Base-by-base conservation (phyloP, 805 yeast species). In the Ogataea ganodermae region DNA sequence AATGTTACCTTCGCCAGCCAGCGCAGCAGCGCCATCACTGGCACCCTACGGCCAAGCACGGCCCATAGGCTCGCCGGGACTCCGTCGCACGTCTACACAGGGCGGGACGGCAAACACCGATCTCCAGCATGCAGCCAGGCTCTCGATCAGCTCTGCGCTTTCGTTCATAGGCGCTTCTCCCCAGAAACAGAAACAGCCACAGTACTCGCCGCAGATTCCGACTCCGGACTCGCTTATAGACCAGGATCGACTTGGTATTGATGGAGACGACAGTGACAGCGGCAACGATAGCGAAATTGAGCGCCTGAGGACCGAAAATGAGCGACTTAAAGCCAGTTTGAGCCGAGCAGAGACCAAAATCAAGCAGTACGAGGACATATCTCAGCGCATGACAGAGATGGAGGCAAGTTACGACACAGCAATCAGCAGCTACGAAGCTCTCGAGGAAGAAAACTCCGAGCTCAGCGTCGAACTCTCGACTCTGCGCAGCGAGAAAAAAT, bases 111-210 rank as follows among this genome's bases (percentile, higher is more conserved):
- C 43, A 10, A 35, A 18, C 16, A 23, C 46, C 4, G 49, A 48
- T 13, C 37, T 22, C n/a, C 38, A 47, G 12, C 51, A 42, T 20
- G 40, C 56, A 12, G 59, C 59, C 10, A 49, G 65, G 26, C 9
- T 57, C 4, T 61, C 68, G 1, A 49, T 63, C 4, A 58, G 49
- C 32, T 56, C 64, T 2, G 57, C 64, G 1, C 46, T 63, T 4
- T 56, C 61, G 3, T 59, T 53, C 35, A 38, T 58, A 4, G 51
- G 54, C 6, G 46, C 50, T 8, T 52, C 58, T n/a, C 57, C 60
- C 4, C 42, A 46, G 28, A 52, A 45, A 32, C 28, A 52, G 35
- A 18, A 7, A 7, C 17, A 12, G 14, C 14, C 33, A 17, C 36
- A 37, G 30, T 31, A 35, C 30, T 41, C 4, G 18, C 21, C 36